Base-by-base conservation (phyloP, 2,329 filamentous ascomycete genomes). In the Phialophora chinensis region DNA sequence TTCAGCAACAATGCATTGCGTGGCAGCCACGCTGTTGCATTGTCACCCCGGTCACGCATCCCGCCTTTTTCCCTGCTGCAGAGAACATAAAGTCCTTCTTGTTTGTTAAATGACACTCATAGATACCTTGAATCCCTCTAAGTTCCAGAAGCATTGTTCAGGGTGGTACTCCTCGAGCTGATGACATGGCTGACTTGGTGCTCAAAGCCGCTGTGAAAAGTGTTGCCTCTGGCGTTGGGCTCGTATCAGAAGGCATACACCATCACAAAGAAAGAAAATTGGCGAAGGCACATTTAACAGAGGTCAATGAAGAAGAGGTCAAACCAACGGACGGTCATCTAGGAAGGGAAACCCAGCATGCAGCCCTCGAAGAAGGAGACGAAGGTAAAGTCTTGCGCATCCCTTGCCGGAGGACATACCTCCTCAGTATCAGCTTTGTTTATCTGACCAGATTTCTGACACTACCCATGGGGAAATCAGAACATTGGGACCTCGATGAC, bases 401-500 rank as follows among this genome's bases (percentile, higher is more conserved):
- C 29, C 29, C 7, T 7, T 7, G 29, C 29, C 29, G 6, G 29
- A 31, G 4, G 6, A 31, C 6, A 31, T 6, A 8, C 6, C 29
- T 31, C 7, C 29, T 31, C 29, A 31, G 29, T 31, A 31, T 31
- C 29, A 31, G 29, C 29, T 31, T 31, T 8, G 29, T 31, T 31
- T 8, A 31, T 31, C 8, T 31, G 29, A 29, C 20, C 14, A 53
- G 3, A 53, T 8, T 23, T 12, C 23, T 17, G 23, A n/a, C 27
- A 33, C 3, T 56, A 61, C 33, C 31, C 14, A n/a, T 25, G 47
- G 12, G 62, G 61, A 31, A 44, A 65, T 31, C 29, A 52, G 57
- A 65, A 38, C 63, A 65, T 29, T 65, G 63, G 63, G 31, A 65
- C 14, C 53, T 65, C 8, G 63, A 65, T 33, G 58, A 65, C 33